A percentile compares a stretch with the other conserved stretches of the same genome.
These are phyloP conservation scores for Apostasia shenzhenica DNA, from an alignment of 106 monocot species.

Conservation along the genomic window DNA sequence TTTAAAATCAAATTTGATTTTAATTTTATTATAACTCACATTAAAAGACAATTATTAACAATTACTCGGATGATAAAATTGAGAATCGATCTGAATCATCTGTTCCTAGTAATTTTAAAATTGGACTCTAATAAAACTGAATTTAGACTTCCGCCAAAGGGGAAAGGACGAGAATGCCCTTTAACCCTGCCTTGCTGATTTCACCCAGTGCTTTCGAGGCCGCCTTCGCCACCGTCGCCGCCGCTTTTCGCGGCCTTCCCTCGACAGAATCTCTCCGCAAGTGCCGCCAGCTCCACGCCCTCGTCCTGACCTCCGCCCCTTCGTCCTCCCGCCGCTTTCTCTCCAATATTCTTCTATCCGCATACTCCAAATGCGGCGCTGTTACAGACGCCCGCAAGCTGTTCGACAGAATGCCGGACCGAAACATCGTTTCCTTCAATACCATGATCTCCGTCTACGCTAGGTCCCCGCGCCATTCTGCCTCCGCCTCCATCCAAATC, in stretches of 20 bases:
- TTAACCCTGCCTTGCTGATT: not conserved
- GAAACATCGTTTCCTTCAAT: conserved; percentile 63
- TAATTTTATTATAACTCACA: too few species aligned
- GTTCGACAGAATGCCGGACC: conserved; percentile 63
- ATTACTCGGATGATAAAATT: too few species aligned
- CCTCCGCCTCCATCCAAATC: conserved; percentile 20
- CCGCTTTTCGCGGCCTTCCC: conserved; percentile 6
- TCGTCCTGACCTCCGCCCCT: conserved; percentile 34
- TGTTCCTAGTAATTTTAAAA: too few species aligned
- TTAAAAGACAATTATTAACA: too few species aligned
- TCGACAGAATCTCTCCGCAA: conserved; percentile 23
- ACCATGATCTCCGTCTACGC: conserved; percentile 58
- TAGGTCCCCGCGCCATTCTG: conserved; percentile 6
- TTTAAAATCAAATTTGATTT: too few species aligned
- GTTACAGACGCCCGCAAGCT: conserved; percentile 34
- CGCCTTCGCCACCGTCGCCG: conserved; percentile 13
- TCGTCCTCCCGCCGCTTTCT: conserved; percentile 39
- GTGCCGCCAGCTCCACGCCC: conserved; percentile 64
- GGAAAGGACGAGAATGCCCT: not conserved
- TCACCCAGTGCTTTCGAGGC: conserved; percentile 13
- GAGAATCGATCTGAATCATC: too few species aligned
- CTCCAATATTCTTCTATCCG: conserved; percentile 59
- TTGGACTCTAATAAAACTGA: too few species aligned
- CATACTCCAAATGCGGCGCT: conserved; percentile 41
- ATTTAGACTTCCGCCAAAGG: too few species aligned